Base-by-base conservation (phyloP, 306 rosid genomes). In the Mimosa bimucronata region DNA sequence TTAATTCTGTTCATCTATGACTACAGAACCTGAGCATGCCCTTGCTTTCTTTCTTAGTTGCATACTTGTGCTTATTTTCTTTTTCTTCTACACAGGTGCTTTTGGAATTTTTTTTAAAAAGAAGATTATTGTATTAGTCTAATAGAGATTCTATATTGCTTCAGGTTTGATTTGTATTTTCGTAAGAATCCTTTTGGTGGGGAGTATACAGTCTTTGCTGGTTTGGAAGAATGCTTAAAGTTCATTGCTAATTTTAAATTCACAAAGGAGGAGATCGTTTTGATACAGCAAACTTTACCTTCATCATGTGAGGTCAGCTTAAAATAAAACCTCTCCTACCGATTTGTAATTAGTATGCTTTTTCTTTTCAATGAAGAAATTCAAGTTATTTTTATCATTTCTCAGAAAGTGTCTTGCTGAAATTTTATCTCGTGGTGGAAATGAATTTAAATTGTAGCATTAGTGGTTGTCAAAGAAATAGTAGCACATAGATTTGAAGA, bases 131-230 rank as follows among this genome's bases (percentile, higher is more conserved):
- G 41, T 74, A 6, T 19, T 53, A 5, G 60, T 53, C 60, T 53
- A 25, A 45, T 58, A 21, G 52, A 61, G 62, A 4, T 69, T 55
- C 38, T 81, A 23, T 23, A 65, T 82, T 87, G 75, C 6, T 86
- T 78, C 97, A 96, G 99, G 90, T 96, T 96, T 61, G 99, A 96
- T 89, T 87, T 96, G 82, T 96, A 91, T 87, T 96, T 91, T 83
- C 97, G 99, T 83, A 96, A 78, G 92, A 96, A 89, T 85, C 99
- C 99, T 12, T 96, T 96, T 77, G 97, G 99, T 57, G 99, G 99
- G 62, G 99, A 96, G 86, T 96, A 88, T 86, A 96, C 99, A 7
- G 83, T 96, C 57, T 96, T 93, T 23, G 97, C 99, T 76, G 99
- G 99, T 66, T 88, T 96, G 83, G 99, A 96, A 40, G 99, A 96